Conservation (phyloP, 2,329 filamentous ascomycete genomes). For the Acephala macrosclerotiorum region DNA sequence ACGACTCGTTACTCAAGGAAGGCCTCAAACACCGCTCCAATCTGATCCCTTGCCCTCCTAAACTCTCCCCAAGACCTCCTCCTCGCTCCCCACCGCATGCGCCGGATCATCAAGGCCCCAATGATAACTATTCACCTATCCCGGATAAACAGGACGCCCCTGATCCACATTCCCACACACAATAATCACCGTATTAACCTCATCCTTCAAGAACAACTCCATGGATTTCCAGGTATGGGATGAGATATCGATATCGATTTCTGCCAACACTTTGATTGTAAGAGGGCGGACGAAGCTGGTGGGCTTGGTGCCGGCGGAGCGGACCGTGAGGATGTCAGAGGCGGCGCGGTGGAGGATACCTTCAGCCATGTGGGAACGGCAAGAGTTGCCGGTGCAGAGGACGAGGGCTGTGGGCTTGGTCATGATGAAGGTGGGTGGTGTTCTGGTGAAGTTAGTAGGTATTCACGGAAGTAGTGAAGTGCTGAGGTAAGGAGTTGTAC, state of each 20-base stretch:
- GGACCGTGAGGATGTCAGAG: constrained; percentile 20
- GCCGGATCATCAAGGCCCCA: constrained; percentile 25
- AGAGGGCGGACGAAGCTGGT: constrained; percentile 19
- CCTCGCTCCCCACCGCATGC: constrained; percentile 19
- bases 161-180: constrained; percentile 24
- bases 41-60: constrained; percentile 19
- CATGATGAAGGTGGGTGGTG: not conserved
- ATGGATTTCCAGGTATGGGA: constrained; percentile 23
- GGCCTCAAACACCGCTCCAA: constrained; percentile 20
- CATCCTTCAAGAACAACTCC: constrained; percentile 16
- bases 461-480: too few relatives aligned
- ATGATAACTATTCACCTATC: constrained; percentile 19
- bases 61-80: constrained; percentile 24
- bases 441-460: not conserved
- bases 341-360: constrained; percentile 17
- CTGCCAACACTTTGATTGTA: constrained; percentile 18
- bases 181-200: constrained; percentile 20
- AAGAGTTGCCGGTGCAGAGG: constrained; percentile 26
- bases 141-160: constrained; percentile 20
- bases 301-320: constrained; percentile 22
- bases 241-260: constrained; percentile 24
- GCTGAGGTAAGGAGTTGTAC: too few relatives aligned
- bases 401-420: constrained; percentile 19
- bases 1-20: too few relatives aligned
- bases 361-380: constrained; percentile 25